phyloP scores from a whole-genome alignment of 2,329 filamentous ascomycete genomes.

The Aaosphaeria arxii region DNA sequence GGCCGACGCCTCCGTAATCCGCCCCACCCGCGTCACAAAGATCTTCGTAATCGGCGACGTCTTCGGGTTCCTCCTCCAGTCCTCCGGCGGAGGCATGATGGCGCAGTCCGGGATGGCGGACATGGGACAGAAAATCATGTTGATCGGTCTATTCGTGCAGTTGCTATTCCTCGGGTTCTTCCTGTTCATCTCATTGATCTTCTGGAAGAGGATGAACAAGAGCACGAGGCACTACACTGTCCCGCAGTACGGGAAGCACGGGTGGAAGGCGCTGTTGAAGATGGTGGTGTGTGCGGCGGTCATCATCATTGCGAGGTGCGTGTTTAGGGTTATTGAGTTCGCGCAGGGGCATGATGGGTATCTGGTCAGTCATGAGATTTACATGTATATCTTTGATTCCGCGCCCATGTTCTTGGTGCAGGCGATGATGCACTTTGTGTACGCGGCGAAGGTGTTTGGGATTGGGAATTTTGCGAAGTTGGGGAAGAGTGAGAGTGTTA shows the following conservation, averaged over 20 bases:
- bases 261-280: conserved; percentile 35
- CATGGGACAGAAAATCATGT: conserved; percentile 18
- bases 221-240: conserved; percentile 9
- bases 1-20: conserved; percentile 40
- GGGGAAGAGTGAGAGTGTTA: conserved; percentile 14
- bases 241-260: conserved; percentile 31
- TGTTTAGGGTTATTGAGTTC: conserved; percentile 52
- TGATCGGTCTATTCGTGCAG: conserved; percentile 21
- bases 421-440: conserved; percentile 23
- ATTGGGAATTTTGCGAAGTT: conserved; percentile 4
- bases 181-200: conserved; percentile 17
- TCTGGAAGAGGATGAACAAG: conserved; percentile 17
- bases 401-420: conserved; percentile 43
- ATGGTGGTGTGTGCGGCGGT: conserved; percentile 43
- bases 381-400: conserved; percentile 47
- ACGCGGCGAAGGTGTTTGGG: conserved; percentile 16
- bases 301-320: conserved; percentile 48
- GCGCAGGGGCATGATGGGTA: conserved; percentile 43
- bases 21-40: conserved; percentile 46
- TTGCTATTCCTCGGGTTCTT: conserved; percentile 22
- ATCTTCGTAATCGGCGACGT: conserved; percentile 56
- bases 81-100: conserved; percentile 27
- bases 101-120: conserved; percentile 10
- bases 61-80: conserved; percentile 50
- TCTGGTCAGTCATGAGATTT: conserved; percentile 43